A percentile compares a stretch with the other conserved stretches of the same genome.
Evolutionary conservation across 2,329 filamentous ascomycete genomes (phyloP).

Genomic region (Xylariaceae sp.): DNA sequence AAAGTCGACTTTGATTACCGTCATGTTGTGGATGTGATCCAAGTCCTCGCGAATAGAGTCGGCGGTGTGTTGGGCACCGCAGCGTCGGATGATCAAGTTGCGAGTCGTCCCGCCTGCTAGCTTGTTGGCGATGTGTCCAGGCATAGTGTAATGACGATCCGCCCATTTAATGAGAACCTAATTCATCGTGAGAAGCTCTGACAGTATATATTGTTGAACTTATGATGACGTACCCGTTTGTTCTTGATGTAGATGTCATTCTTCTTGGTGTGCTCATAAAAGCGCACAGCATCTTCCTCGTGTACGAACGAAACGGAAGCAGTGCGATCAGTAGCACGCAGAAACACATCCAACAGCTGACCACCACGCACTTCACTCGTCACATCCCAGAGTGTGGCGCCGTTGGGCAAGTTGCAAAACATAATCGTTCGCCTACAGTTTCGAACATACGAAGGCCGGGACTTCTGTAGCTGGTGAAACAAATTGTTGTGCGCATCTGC

Average conservation of each 20-base stretch:
- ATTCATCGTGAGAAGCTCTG: slow-evolving; percentile 9
- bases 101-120: slow-evolving; percentile 63
- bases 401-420: slow-evolving; percentile 57
- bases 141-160: slow-evolving; percentile 63
- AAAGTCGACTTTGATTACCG: slow-evolving; percentile 62
- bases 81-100: slow-evolving; percentile 64
- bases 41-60: slow-evolving; percentile 64
- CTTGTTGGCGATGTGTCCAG: slow-evolving; percentile 58
- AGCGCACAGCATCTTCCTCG: slow-evolving; percentile 56
- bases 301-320: slow-evolving; percentile 67
- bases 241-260: slow-evolving; percentile 64
- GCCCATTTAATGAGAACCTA: slow-evolving; percentile 67
- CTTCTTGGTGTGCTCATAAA: slow-evolving; percentile 58
- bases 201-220: neutral
- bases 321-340: slow-evolving; percentile 53
- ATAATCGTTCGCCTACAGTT: slow-evolving; percentile 53
- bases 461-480: slow-evolving; percentile 10
- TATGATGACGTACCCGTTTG: slow-evolving; percentile 53
- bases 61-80: slow-evolving; percentile 55
- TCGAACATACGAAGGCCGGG: slow-evolving; percentile 32
- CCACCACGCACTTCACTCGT: slow-evolving; percentile 63
- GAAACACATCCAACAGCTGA: slow-evolving; percentile 60
- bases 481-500: slow-evolving; percentile 15
- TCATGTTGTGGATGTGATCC: slow-evolving; percentile 75
- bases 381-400: slow-evolving; percentile 61